These are phyloP conservation scores for Psilocybe cyanescens DNA, from an alignment of 768 basidiomycete genomes.

Conservation along the genomic window DNA sequence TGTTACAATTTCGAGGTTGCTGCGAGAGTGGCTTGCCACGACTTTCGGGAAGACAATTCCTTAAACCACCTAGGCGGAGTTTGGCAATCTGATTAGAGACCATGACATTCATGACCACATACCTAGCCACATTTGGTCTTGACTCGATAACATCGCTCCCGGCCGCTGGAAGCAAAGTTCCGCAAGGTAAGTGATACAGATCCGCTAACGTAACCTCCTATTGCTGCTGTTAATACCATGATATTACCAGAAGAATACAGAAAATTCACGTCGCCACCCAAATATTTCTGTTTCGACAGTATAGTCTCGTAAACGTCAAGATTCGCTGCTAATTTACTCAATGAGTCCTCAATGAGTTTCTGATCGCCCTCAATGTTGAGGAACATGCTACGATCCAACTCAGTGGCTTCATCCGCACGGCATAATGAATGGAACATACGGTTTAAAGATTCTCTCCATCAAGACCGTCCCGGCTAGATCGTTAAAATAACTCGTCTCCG, in stretches of 20 bases:
- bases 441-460: conserved; percentile 51
- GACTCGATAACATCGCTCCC: conserved; percentile 31
- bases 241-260: neutral
- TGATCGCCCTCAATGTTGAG: conserved; percentile 20
- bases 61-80: conserved; percentile 49
- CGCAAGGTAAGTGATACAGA: conserved; percentile 47
- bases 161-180: conserved; percentile 19
- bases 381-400: conserved; percentile 12
- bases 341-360: conserved; percentile 31
- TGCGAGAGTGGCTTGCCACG: conserved; percentile 42
- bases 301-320: conserved; percentile 59
- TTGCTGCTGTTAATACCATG: neutral
- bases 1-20: neutral
- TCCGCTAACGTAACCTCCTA: conserved; percentile 50
- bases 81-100: neutral
- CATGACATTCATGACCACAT: neutral
- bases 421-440: conserved; percentile 26
- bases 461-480: conserved; percentile 32
- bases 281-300: conserved; percentile 54
- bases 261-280: conserved; percentile 54
- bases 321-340: conserved; percentile 36
- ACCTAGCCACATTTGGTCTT: conserved; percentile 49
- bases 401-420: neutral
- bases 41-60: conserved; percentile 44
- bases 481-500: conserved; percentile 53